These are phyloP conservation scores for Daldinia loculata DNA, from an alignment of 495 filamentous ascomycete species.

Conservation along the genomic window DNA sequence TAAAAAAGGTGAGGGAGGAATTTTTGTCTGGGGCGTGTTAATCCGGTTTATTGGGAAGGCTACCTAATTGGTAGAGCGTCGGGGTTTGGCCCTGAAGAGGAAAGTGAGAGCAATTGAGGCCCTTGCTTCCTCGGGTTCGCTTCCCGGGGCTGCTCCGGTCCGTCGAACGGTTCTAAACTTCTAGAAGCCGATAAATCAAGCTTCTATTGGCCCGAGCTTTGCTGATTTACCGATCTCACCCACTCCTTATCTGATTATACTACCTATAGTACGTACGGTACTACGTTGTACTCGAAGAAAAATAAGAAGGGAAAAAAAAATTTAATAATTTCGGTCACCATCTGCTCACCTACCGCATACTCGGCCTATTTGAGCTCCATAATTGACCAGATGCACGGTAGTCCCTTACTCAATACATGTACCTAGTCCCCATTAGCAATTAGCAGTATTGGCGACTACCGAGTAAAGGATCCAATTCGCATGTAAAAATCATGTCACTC, in stretches of 20 bases:
- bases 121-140: conserved; percentile 32
- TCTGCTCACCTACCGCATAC: conserved; percentile 15
- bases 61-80: conserved; percentile 41
- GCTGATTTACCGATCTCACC: conserved; percentile 42
- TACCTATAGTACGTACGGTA: conserved; percentile 18
- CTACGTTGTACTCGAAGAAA: conserved; percentile 1
- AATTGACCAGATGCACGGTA: conserved; percentile 17
- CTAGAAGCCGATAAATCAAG: conserved; percentile 35
- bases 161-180: conserved; percentile 33
- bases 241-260: conserved; percentile 36
- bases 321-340: neutral
- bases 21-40: conserved; percentile 26
- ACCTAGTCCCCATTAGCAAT: conserved; percentile 7
- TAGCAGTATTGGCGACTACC: conserved; percentile 17
- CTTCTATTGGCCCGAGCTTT: conserved; percentile 31
- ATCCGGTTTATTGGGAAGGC: conserved; percentile 44
- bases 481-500: conserved; percentile 14
- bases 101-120: conserved; percentile 34
- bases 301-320: neutral
- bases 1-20: conserved; percentile 12
- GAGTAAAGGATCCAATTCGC: conserved; percentile 5
- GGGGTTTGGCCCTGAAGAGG: conserved; percentile 37
- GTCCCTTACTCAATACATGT: conserved; percentile 6
- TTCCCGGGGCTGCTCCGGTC: conserved; percentile 42
- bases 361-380: conserved; percentile 22